These are phyloP conservation scores for Ulmus americana DNA, from an alignment of 331 rosid genomes.

Conservation along the genomic window DNA sequence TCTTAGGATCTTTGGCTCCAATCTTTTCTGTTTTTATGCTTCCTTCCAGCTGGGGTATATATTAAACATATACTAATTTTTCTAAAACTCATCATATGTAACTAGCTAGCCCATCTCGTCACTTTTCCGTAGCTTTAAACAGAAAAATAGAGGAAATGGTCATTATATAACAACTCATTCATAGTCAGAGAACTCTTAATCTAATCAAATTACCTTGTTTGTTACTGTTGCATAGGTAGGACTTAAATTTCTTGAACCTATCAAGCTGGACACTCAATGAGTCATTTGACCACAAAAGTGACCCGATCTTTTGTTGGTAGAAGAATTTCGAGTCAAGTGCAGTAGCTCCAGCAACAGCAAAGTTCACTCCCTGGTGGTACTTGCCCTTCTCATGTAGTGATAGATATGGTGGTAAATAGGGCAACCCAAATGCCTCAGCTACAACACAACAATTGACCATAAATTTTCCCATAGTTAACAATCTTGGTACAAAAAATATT, in stretches of 20 bases:
- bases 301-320: conserved; percentile 24
- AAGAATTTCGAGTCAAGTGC: conserved; percentile 53
- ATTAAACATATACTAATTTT: too few species aligned
- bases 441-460: not conserved
- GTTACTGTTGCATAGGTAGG: conserved; percentile 41
- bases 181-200: too few species aligned
- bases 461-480: too few species aligned
- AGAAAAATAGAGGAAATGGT: too few species aligned
- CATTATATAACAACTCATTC: too few species aligned
- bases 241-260: conserved; percentile 61
- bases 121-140: too few species aligned
- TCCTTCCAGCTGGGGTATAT: too few species aligned
- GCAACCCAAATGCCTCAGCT: conserved; percentile 62
- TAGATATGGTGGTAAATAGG: conserved; percentile 54
- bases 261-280: conserved; percentile 50
- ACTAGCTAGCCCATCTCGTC: too few species aligned
- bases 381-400: conserved; percentile 26
- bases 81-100: too few species aligned
- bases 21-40: too few species aligned
- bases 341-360: conserved; percentile 69
- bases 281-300: conserved; percentile 36
- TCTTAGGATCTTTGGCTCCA: too few species aligned
- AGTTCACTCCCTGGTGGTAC: conserved; percentile 43
- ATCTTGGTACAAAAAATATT: too few species aligned
- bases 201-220: conserved; percentile 36